Base-by-base conservation (phyloP, 805 yeast species). In the Jamesozyma piceae region DNA sequence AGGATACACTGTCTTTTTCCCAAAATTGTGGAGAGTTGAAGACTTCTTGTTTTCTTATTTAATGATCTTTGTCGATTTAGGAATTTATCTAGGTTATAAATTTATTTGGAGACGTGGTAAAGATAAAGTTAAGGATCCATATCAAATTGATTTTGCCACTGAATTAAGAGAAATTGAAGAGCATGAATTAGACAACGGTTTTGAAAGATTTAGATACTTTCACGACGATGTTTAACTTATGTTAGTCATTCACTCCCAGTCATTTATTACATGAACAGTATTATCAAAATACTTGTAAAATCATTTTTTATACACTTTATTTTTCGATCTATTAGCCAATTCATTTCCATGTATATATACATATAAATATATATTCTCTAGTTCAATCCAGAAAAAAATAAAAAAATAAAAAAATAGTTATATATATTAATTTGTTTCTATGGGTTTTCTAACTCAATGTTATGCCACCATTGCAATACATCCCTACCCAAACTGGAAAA, bases 1-100 rank as follows among this genome's bases (percentile, higher is more conserved):
- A 46, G 95, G 95, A 4, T 86, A 82, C 64, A 64, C 73, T 2
- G 83, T 79, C 1, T 84, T 86, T 61, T 58, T 79, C 36, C 78
- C 79, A 13, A 85, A 82, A 5, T 56, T 65, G 42, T 85, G 90
- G 88, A 59, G 69, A 17, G 69, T 71, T 17, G 69, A 77, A 44
- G 64, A 69, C 8, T 86, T 86, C 63, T 66, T 84, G 50, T 82
- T 77, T 62, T 74, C 74, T 53, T 86, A 86, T 55, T 66, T 86
- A 45, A 80, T 82, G 80, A 71, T 85, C 11, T 83, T 84, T 45
- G 60, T 77, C 39, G 71, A 70, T 43, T 52, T 76, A 28, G 69
- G 51, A 1, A 60, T 75, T n/a, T 78, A 64, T 45, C 24, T 73
- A 8, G 57, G 62, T 31, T 77, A 82, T 74, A 79, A 80, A 52